Conservation (phyloP, 257 asterid genomes). For the Solanum paucissectum region DNA sequence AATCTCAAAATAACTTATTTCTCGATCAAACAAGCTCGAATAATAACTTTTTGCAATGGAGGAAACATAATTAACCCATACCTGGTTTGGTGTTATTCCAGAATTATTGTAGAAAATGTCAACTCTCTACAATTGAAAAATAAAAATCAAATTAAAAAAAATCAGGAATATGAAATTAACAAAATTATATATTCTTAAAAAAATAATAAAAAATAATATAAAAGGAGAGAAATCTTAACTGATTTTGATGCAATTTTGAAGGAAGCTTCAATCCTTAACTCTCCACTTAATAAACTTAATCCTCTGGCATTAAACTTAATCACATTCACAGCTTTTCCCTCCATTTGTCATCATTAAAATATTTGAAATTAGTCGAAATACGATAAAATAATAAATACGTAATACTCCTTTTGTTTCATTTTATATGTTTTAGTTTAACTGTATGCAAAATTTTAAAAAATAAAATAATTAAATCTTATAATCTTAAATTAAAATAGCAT, state of each 20-base stretch:
- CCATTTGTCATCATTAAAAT: constrained; percentile 33
- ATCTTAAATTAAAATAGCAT: neutral
- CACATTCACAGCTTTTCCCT: constrained; percentile 90
- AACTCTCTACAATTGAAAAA: constrained; percentile 46
- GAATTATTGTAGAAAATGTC: constrained; percentile 56
- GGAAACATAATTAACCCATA: neutral
- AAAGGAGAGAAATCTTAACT: constrained; percentile 29
- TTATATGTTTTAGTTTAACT: neutral
- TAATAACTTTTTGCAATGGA: neutral
- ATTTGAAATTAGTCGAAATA: constrained; percentile 12
- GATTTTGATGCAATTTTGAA: constrained; percentile 66
- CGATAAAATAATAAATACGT: neutral
- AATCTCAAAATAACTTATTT: too few species aligned
- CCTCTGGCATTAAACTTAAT: constrained; percentile 81
- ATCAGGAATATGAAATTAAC: neutral
- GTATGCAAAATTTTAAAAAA: neutral
- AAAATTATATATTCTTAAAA: neutral
- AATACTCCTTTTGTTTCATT: neutral
- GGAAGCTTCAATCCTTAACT: constrained; percentile 60
- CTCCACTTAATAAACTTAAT: constrained; percentile 59
- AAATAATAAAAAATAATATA: neutral
- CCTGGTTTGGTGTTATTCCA: constrained; percentile 73
- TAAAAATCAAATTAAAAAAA: neutral
- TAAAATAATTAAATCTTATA: neutral
- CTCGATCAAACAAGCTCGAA: neutral